Evolutionary conservation across 441 rosid species (phyloP), one percentile per base, ranked within the genome.

Genomic region (Kokia cookei): DNA sequence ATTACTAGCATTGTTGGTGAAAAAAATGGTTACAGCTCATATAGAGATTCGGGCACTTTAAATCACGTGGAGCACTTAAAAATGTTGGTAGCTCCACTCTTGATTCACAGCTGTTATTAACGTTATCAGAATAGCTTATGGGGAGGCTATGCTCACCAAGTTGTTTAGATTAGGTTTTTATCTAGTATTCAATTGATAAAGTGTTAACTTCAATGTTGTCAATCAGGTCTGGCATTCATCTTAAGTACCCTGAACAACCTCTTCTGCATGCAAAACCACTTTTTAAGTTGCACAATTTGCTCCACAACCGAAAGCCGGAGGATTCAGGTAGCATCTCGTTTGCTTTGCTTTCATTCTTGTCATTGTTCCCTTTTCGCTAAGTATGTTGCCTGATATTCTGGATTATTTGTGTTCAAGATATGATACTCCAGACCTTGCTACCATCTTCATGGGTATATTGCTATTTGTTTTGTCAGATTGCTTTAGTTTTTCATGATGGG

Each of bases 181-280:
- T 72, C n/a, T 60, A 26, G 45, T 47, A 29, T 57, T 77, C 53
- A 62, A 42, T 53, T 71, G 32, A 65, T 53, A 29, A 43, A 60
- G 17, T 65, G 45, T 26, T 66, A 37, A 50, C 73, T 27, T 47
- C 65, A 42, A 62, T 84, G 80, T 40, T 77, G 65, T 73, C 71
- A 72, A 84, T 78, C 83, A 93, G 99, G 92, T 87, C 66, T 75
- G 84, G 77, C 74, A 84, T 92, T 81, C 77, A 79, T 70, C 97
- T 96, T 75, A 78, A 86, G 78, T 76, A 79, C 81, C 97, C 98
- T 27, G 58, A 37, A 67, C 98, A 93, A 80, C 87, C 86, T 73
- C 96, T 96, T 85, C 85, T 93, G 78, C 94, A 24, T 29, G 92
- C 88, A 75, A 96, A 96, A 77, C 98, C 90, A 40, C 88, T 96